Evolutionary conservation across 148 eudicot genomes (phyloP), one percentile per base, ranked within the genome.

Genomic region (Persicaria tinctoria): DNA sequence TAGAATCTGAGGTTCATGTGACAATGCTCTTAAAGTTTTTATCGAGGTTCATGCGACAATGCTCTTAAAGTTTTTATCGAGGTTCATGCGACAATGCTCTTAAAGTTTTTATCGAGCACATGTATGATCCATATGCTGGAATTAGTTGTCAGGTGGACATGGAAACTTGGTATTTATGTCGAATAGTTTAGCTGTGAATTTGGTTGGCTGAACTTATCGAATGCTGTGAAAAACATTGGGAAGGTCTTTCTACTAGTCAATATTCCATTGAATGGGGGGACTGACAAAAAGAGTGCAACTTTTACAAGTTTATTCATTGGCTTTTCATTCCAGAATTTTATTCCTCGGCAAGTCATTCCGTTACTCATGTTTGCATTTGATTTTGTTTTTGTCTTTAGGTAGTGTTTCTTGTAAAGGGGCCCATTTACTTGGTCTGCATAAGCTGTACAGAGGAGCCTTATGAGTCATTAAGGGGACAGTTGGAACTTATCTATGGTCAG

Each of bases 401-500:
- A 57, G 88, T 90, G 64, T 95, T 95, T 78, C 97, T 95, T 76
- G 97, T 90, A 20, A 92, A 92, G 82, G 97, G 96, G 62, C 98
- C 97, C 6, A 92, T 95, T 45, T 95, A 95, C 82, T 85, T 95
- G 75, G 97, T 95, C 75, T 95, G 98, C 89, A 95, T 95, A 77
- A 92, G 97, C 80, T 95, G 97, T 73, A 95, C 98, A 18, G 93
- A 95, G 80, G 98, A 95, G 79, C 93, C 97, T 74, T 90, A 84
- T 50, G 96, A 90, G 70, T 89, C 93, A 64, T 80, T 95, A 53
- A 84, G 78, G 84, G 93, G 86, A 70, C 98, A 95, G 79, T 82
- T 95, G 85, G 97, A 95, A 83, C 91, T 90, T 70, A 86, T 95
- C 23, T 92, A 95, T 77, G 93, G 96, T 80, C 98, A 95, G 98